phyloP scores from a whole-genome alignment of 73 alveolate genomes.

The Stentor coeruleus region DNA sequence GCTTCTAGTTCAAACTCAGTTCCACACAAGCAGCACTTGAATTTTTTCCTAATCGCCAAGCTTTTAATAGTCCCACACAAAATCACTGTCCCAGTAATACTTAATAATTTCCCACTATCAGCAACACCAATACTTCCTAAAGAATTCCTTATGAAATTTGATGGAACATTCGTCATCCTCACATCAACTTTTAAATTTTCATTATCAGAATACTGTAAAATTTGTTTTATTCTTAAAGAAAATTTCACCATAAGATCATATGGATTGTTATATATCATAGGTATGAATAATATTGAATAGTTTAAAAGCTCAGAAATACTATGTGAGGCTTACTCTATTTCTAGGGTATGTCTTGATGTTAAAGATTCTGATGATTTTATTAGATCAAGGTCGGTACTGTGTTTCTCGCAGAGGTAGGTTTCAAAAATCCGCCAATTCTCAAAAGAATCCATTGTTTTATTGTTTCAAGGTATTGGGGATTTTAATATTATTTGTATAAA shows the following conservation, averaged over 20 bases:
- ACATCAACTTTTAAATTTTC: neutral
- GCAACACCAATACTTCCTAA: slow-evolving; percentile 38
- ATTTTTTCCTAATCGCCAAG: slow-evolving; percentile 40
- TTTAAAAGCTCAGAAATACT: neutral
- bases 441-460: neutral
- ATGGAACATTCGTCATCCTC: neutral
- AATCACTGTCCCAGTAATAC: slow-evolving; percentile 44
- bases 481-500: too few species aligned
- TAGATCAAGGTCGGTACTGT: neutral
- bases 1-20: slow-evolving; percentile 31
- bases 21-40: slow-evolving; percentile 40
- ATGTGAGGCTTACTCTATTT: neutral
- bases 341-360: neutral
- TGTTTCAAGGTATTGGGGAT: too few species aligned
- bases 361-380: neutral
- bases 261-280: neutral
- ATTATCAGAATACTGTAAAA: neutral
- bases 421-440: neutral
- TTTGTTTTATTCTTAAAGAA: neutral
- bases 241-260: neutral
- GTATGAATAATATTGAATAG: neutral
- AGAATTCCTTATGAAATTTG: neutral
- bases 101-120: slow-evolving; percentile 33
- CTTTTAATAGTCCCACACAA: slow-evolving; percentile 37
- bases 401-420: neutral